phyloP scores from a whole-genome alignment of 2,329 filamentous ascomycete species.

The Penicillium palitans region DNA sequence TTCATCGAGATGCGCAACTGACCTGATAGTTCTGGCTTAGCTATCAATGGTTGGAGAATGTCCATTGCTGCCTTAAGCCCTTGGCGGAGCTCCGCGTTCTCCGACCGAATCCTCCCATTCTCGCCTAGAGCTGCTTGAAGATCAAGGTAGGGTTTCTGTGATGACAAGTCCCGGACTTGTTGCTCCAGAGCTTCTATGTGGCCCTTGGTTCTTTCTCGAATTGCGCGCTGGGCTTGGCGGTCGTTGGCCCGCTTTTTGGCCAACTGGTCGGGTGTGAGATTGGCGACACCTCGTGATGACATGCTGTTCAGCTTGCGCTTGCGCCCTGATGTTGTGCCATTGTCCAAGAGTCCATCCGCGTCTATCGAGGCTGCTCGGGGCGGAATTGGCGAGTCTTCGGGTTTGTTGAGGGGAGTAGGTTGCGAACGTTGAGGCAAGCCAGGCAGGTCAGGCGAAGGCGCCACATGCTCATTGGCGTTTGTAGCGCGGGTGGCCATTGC shows the following conservation, averaged over 20 bases:
- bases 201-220: slow-evolving; percentile 76
- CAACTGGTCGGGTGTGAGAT: slow-evolving; percentile 82
- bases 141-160: slow-evolving; percentile 79
- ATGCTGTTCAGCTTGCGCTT: slow-evolving; percentile 46
- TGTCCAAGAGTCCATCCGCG: slow-evolving; percentile 22
- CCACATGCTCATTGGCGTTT: slow-evolving; percentile 20
- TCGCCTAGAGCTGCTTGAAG: slow-evolving; percentile 72
- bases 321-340: slow-evolving; percentile 33
- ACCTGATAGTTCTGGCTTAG: slow-evolving; percentile 48
- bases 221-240: slow-evolving; percentile 80
- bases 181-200: slow-evolving; percentile 75
- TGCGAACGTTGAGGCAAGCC: slow-evolving; percentile 8
- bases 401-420: slow-evolving; percentile 18
- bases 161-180: slow-evolving; percentile 72
- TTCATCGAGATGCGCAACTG: slow-evolving; percentile 13
- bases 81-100: slow-evolving; percentile 76
- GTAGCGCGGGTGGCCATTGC: slow-evolving; percentile 38
- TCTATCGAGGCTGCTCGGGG: slow-evolving; percentile 28
- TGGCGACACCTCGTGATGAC: slow-evolving; percentile 73
- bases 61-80: slow-evolving; percentile 65
- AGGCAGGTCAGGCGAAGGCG: slow-evolving; percentile 21
- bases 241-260: slow-evolving; percentile 91
- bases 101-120: slow-evolving; percentile 73
- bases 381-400: slow-evolving; percentile 31
- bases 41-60: slow-evolving; percentile 49